Conservation (phyloP, 331 rosid species). For the Telfairia occidentalis region DNA sequence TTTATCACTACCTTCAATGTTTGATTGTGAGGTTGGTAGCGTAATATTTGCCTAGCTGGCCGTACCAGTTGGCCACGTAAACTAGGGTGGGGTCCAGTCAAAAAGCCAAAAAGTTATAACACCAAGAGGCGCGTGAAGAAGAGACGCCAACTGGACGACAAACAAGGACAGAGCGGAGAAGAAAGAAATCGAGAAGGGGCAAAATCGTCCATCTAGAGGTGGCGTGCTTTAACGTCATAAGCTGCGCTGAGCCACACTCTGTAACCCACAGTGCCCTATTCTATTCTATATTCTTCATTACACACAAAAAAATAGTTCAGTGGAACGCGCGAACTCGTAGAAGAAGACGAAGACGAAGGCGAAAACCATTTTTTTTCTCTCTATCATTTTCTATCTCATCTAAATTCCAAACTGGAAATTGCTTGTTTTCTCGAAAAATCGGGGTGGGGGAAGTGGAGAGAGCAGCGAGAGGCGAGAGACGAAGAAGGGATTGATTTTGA, state of each 20-base stretch:
- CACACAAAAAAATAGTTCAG: conserved; percentile 17
- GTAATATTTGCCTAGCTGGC: background rate
- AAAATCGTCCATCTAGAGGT: conserved; percentile 28
- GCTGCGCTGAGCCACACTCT: conserved; percentile 47
- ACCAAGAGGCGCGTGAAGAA: conserved; percentile 6
- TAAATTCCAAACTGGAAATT: background rate
- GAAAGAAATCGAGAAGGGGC: conserved; percentile 12
- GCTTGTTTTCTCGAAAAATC: background rate
- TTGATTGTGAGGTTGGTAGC: background rate
- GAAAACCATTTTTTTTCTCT: background rate
- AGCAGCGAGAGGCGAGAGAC: too few species aligned
- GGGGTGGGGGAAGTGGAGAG: background rate
- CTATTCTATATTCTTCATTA: conserved; percentile 15
- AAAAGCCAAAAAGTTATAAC: background rate
- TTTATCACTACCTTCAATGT: too few species aligned
- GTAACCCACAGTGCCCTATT: conserved; percentile 64
- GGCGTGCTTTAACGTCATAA: conserved; percentile 61
- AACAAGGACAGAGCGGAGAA: background rate
- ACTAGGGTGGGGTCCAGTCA: background rate
- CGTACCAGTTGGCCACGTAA: conserved; percentile 1
- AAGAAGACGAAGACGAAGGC: too few species aligned
- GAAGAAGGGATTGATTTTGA: background rate
- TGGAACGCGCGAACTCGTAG: conserved; percentile 6
- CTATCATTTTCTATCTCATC: background rate
- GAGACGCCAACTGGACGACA: background rate